Conservation (phyloP, 139 green algal genomes). For the Chara braunii region DNA sequence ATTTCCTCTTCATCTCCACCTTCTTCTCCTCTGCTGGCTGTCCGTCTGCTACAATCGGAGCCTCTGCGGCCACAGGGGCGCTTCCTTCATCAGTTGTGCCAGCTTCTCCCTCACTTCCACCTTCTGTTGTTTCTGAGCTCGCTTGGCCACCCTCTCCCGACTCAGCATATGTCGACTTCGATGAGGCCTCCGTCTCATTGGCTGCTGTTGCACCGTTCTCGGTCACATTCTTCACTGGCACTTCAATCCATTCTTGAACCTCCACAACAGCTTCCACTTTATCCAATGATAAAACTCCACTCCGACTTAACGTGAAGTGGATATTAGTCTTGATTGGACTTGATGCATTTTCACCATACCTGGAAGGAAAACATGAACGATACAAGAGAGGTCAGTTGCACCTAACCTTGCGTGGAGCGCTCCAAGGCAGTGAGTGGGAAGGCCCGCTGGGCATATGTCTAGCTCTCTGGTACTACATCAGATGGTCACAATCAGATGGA, state of each 20-base stretch:
- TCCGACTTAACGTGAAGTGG: conserved; percentile 33
- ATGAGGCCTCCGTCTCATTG: neutral
- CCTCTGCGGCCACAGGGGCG: neutral
- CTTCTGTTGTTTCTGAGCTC: neutral
- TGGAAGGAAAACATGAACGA: too few species aligned
- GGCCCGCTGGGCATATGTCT: too few species aligned
- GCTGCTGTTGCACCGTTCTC: neutral
- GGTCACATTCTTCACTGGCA: conserved; percentile 5
- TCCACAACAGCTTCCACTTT: conserved; percentile 36
- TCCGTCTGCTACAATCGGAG: neutral
- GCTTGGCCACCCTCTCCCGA: neutral
- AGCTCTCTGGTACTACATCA: too few species aligned
- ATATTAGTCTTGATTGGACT: conserved; percentile 25
- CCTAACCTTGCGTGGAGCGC: too few species aligned
- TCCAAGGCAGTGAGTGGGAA: too few species aligned
- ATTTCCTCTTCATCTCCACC: conserved; percentile 32
- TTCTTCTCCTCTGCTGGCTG: neutral
- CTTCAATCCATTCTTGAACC: conserved; percentile 25
- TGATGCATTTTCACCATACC: too few species aligned
- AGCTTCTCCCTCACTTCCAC: neutral
- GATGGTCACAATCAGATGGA: too few species aligned
- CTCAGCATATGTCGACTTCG: neutral
- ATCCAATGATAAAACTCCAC: conserved; percentile 18
- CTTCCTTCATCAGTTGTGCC: neutral
- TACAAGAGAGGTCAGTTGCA: too few species aligned